Evolutionary conservation across 495 filamentous ascomycete species (phyloP).

Genomic region (Pyronema domesticum): DNA sequence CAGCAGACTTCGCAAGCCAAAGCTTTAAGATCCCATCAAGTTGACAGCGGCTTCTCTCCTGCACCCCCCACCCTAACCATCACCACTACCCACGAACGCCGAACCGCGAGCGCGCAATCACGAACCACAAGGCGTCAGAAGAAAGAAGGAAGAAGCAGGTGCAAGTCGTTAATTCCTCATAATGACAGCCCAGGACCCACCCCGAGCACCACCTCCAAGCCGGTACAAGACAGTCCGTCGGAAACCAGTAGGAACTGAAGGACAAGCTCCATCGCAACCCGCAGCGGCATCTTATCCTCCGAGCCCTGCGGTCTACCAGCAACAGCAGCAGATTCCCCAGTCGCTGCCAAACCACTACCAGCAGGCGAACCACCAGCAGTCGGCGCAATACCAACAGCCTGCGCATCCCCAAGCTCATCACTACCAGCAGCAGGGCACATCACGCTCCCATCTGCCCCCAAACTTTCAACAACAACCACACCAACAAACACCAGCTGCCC

Average conservation of each 20-base stretch:
- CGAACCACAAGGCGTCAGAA: not conserved
- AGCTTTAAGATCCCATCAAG: no score
- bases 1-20: no score
- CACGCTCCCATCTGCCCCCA: no score
- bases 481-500: not conserved
- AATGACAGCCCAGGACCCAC: slow-evolving; percentile 21
- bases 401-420: not conserved
- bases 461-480: not conserved
- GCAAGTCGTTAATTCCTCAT: not conserved
- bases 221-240: slow-evolving; percentile 22
- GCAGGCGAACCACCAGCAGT: no score
- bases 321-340: no score
- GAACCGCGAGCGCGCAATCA: not conserved
- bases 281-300: slow-evolving; percentile 3
- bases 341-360: no score
- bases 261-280: slow-evolving; percentile 7
- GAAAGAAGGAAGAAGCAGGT: not conserved
- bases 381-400: not conserved
- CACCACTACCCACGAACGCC: not conserved
- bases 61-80: not conserved
- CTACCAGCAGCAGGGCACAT: not conserved
- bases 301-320: not conserved
- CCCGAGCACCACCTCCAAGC: slow-evolving; percentile 13
- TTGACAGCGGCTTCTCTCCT: no score
- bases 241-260: slow-evolving; percentile 4